Base-by-base conservation (phyloP, 176 grass and related monocot species). In the Musa itinerans region DNA sequence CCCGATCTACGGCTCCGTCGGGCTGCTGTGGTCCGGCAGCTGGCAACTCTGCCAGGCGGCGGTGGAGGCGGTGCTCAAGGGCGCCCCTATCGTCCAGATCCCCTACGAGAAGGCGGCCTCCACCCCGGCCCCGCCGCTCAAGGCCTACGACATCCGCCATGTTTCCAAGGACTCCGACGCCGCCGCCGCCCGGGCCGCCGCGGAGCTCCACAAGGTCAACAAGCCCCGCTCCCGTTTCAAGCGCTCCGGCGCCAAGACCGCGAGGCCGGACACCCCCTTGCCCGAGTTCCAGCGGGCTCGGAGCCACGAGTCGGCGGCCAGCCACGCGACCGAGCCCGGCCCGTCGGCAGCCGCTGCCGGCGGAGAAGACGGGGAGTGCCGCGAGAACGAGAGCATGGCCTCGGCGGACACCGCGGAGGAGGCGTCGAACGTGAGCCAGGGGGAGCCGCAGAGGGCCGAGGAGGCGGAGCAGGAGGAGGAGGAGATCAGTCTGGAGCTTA, bases 1-100 rank as follows among this genome's bases (percentile, higher is more conserved):
- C 84, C 84, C 88, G 11, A 75, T 81, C 56, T 90, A 86, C 78
- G 84, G 88, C 63, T 84, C 88, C 57, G 88, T 90, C 9, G 88
- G 88, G 0, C 74, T 90, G 11, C 78, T 90, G 65, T 90, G 81
- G 81, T 86, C 84, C 11, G 84, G 81, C 13, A 80, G 74, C 24
- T 90, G 88, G 88, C 74, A 62, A 43, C 63, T 80, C 15, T 86
- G 84, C 78, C 88, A 90, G 81, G 78, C 75, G 58, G 88, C 78
- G 7, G 88, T 86, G 51, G 88, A 90, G 78, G 84, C 88, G 71
- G 88, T 90, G 19, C 88, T 90, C 75, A 90, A 79, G 67, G 88
- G 88, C 14, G 54, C 55, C 0, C 88, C 75, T 54, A 14, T 90
- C 78, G 75, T 84, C 5, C 83, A 80, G 63, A 78, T 83, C 55